Evolutionary conservation across 148 eudicot species (phyloP).

Genomic region (Vaccinium corymbosum): DNA sequence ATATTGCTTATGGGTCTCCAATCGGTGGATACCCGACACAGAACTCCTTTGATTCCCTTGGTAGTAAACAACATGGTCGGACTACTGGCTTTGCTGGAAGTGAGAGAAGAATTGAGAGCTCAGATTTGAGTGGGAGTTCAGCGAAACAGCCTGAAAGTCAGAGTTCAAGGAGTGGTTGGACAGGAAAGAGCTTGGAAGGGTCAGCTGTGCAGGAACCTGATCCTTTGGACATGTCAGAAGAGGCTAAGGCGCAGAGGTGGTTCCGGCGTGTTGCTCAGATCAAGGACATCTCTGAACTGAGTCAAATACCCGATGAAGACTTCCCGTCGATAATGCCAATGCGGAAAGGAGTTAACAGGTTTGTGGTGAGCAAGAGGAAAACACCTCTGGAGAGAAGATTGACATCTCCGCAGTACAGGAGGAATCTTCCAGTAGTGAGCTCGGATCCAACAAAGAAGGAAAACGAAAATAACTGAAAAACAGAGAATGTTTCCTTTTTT

Average conservation of each 20-base stretch:
- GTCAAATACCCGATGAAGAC: conserved; percentile 94
- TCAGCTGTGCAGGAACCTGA: conserved; percentile 82
- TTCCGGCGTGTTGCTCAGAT: conserved; percentile 90
- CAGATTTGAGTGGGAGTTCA: conserved; percentile 14
- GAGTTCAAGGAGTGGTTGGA: conserved; percentile 35
- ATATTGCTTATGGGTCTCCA: conserved; percentile 7
- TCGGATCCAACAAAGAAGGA: conserved; percentile 49
- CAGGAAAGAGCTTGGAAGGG: conserved; percentile 86
- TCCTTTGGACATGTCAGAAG: conserved; percentile 97
- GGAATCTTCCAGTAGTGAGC: conserved; percentile 57
- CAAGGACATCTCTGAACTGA: conserved; percentile 87
- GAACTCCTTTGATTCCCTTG: conserved; percentile 9
- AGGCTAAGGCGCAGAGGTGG: conserved; percentile 94
- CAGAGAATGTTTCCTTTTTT: neutral
- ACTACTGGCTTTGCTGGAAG: conserved; percentile 12
- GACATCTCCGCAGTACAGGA: conserved; percentile 66
- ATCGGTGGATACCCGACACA: conserved; percentile 14
- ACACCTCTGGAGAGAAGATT: conserved; percentile 89
- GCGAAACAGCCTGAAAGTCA: conserved; percentile 22
- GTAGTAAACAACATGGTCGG: conserved; percentile 7
- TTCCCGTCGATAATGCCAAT: conserved; percentile 97
- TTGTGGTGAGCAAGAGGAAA: conserved; percentile 97
- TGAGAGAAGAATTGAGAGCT: conserved; percentile 12
- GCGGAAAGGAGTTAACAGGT: conserved; percentile 95
- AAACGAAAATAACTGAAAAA: conserved; percentile 33